Percentiles rank a stretch among this genome's conserved stretches.
These are phyloP conservation scores for Linum lewisii DNA, from an alignment of 345 rosid genomes.

Conservation along the genomic window DNA sequence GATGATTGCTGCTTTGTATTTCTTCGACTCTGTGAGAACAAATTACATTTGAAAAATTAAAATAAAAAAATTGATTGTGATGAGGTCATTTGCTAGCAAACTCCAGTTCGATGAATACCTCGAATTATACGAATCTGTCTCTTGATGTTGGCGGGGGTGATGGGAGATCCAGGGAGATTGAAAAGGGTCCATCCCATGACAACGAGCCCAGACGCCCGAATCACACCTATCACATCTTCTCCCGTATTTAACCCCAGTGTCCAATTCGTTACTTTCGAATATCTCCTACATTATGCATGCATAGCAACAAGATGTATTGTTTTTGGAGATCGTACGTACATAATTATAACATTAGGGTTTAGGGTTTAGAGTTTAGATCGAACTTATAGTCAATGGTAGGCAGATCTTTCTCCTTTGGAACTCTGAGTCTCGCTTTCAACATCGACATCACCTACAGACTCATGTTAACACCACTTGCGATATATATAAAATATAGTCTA, in stretches of 20 bases:
- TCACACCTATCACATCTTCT: slow-evolving; percentile 63
- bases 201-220: slow-evolving; percentile 87
- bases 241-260: slow-evolving; percentile 87
- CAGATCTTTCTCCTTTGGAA: slow-evolving; percentile 57
- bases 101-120: slow-evolving; percentile 39
- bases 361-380: background rate
- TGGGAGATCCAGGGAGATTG: slow-evolving; percentile 51
- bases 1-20: slow-evolving; percentile 70
- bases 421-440: slow-evolving; percentile 78
- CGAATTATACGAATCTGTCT: slow-evolving; percentile 72
- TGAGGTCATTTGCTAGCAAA: no score
- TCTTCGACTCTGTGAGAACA: slow-evolving; percentile 44
- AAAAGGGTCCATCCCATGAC: slow-evolving; percentile 57
- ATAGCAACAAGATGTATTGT: no score
- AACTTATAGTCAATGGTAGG: slow-evolving; percentile 75
- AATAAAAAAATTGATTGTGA: no score
- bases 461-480: background rate
- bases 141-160: slow-evolving; percentile 66
- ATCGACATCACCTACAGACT: slow-evolving; percentile 52
- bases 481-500: background rate
- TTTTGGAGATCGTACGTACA: background rate
- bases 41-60: background rate
- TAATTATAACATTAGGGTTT: background rate
- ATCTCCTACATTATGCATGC: slow-evolving; percentile 38
- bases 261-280: slow-evolving; percentile 71